phyloP scores from a whole-genome alignment of 2,329 filamentous ascomycete species.

The Colletotrichum sp. region DNA sequence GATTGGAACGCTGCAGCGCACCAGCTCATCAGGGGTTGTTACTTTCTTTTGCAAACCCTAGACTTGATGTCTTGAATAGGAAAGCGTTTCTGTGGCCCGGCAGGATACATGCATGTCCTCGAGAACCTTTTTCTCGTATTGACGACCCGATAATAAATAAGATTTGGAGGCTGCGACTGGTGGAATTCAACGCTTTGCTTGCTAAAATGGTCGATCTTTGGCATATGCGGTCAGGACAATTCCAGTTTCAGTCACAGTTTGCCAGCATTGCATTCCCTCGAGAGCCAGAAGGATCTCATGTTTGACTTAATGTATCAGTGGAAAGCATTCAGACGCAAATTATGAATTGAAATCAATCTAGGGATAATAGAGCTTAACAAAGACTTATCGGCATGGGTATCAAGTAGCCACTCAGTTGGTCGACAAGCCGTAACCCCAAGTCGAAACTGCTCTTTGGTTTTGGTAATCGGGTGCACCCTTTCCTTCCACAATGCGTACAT shows the following conservation, averaged over 20 bases:
- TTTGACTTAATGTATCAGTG: neutral
- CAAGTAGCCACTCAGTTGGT: neutral
- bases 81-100: neutral
- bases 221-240: neutral
- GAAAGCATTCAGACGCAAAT: neutral
- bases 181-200: neutral
- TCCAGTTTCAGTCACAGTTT: neutral
- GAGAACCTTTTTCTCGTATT: neutral
- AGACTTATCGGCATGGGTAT: neutral
- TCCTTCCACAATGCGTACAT: constrained; percentile 41
- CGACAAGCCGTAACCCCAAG: neutral
- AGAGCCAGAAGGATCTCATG: neutral
- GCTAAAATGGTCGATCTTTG: neutral
- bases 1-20: neutral
- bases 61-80: neutral
- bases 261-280: neutral
- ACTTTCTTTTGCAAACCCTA: neutral
- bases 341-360: neutral
- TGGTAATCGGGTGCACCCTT: constrained; percentile 35
- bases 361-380: neutral
- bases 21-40: neutral
- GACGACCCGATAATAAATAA: neutral
- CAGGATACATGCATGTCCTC: neutral
- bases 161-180: neutral
- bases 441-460: neutral